phyloP scores from a whole-genome alignment of 2,329 filamentous ascomycete species.

The Pseudogymnoascus sp. region DNA sequence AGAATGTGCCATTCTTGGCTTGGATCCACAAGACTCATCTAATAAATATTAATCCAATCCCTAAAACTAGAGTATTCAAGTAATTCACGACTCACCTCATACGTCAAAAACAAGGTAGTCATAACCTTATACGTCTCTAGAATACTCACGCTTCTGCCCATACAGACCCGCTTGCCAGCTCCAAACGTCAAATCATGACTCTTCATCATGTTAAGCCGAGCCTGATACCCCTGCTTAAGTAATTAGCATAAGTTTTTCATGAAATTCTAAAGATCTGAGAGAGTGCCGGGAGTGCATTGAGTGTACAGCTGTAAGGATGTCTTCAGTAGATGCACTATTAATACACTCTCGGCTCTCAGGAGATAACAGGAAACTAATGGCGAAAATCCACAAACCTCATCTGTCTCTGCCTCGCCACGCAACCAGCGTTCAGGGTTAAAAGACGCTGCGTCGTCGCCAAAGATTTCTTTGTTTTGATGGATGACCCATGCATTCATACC shows the following conservation, averaged over 20 bases:
- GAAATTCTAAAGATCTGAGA: background rate
- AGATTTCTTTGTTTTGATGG: slow-evolving; percentile 33
- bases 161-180: slow-evolving; percentile 35
- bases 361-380: background rate
- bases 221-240: slow-evolving; percentile 22
- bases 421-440: slow-evolving; percentile 45
- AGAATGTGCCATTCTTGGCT: slow-evolving; percentile 32
- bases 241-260: background rate
- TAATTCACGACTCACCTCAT: slow-evolving; percentile 30
- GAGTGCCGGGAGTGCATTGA: background rate
- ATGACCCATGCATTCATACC: slow-evolving; percentile 37
- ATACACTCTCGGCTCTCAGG: background rate
- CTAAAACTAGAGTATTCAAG: background rate
- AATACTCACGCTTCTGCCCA: slow-evolving; percentile 35
- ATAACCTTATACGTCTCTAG: slow-evolving; percentile 40
- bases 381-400: slow-evolving; percentile 15
- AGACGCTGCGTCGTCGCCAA: slow-evolving; percentile 37
- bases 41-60: slow-evolving; percentile 10
- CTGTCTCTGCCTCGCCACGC: slow-evolving; percentile 27
- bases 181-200: slow-evolving; percentile 35
- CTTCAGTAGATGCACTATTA: background rate
- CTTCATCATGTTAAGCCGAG: slow-evolving; percentile 32
- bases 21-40: slow-evolving; percentile 31
- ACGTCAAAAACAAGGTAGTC: slow-evolving; percentile 38
- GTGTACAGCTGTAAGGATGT: background rate